phyloP scores from a whole-genome alignment of 139 green algal genomes.

The Pleodorina starrii region DNA sequence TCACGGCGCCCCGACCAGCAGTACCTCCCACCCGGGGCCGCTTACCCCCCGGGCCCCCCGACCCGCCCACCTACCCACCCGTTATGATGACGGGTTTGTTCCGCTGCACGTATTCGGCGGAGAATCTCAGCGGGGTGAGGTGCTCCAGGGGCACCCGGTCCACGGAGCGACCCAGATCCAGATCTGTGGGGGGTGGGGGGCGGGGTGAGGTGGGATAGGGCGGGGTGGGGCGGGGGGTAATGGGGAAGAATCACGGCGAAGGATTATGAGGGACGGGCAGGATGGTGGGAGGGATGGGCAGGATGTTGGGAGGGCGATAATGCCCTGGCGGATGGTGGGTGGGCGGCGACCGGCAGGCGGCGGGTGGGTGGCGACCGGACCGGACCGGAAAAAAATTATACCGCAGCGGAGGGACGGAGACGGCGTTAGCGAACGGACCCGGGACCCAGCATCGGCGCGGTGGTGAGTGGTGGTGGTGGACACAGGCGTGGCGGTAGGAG shows the following conservation, averaged over 20 bases:
- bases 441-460: no score
- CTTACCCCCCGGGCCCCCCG: neutral
- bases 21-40: neutral
- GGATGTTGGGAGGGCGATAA: neutral
- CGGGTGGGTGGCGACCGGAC: no score
- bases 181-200: constrained; percentile 20
- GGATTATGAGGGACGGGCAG: neutral
- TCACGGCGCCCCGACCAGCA: no score
- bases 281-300: no score
- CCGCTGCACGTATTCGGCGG: constrained; percentile 56
- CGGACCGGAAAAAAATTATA: no score
- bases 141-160: constrained; percentile 44
- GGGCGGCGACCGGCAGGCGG: no score
- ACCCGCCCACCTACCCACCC: constrained; percentile 6
- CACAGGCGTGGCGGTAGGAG: no score
- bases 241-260: neutral
- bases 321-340: neutral
- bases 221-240: neutral
- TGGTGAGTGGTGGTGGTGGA: no score
- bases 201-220: no score
- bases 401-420: no score
- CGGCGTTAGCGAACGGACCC: no score
- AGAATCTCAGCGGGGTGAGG: constrained; percentile 51
- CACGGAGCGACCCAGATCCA: constrained; percentile 57
- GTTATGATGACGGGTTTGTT: constrained; percentile 75